Evolutionary conservation across 306 rosid species (phyloP), one percentile per base, ranked within the genome.

Genomic region (Cicer cuneatum): DNA sequence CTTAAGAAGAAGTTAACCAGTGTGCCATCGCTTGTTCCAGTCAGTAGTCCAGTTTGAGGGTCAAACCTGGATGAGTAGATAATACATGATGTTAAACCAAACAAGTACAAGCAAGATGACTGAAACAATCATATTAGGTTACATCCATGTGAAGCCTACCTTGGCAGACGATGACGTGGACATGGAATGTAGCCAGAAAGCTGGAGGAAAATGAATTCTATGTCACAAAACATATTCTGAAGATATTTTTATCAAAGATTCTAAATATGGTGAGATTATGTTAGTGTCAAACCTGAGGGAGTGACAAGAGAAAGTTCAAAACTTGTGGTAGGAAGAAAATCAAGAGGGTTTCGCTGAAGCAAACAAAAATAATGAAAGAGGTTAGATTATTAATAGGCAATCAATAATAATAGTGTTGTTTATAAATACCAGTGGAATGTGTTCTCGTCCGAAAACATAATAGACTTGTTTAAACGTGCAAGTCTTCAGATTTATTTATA

Each of bases 21-120:
- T n/a, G 99, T 94, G 67, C 99, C 99, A 48, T 94, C 99, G n/a
- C 85, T 90, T 79, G 99, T 94, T 67, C 99, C 99, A 14, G 99
- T 92, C 75, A 94, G 83, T 60, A 92, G 82, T 57, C 96, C 88
- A 74, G 95, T 92, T 61, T 73, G 85, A 73, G 99, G 94, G 73
- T 92, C 96, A 81, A 90, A 94, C 85, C 99, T 94, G 83, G 66
- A 74, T 52, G 54, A 75, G 65, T 38, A 66, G 15, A 67, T 35
- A 24, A 77, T 41, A 42, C 5, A 51, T 15, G 51, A 79, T 37
- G 33, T 73, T 60, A 67, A 78, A 75, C 16, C 67, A 45, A 52
- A 60, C 61, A 56, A 48, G 35, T 48, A 51, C 41, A 65, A 19
- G 64, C 16, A 47, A 74, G 70, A 69, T 54, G 74, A 37, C 69